A percentile compares a stretch with the other conserved stretches of the same genome.
These are phyloP conservation scores for Choanephora cucurbitarum DNA, from an alignment of 371 early-diverging fungal species.

Conservation along the genomic window DNA sequence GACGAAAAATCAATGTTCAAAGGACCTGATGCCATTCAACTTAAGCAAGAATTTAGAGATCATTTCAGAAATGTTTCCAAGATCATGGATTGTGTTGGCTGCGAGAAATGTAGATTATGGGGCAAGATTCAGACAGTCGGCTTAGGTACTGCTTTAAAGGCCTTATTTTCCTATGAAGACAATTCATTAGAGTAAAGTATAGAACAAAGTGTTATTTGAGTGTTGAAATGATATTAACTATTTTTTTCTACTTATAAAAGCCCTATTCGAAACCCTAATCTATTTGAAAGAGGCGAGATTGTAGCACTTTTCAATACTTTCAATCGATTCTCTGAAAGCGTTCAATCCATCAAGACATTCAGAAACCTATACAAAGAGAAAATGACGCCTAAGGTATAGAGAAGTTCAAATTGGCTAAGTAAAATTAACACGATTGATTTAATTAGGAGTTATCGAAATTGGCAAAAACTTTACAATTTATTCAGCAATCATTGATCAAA, in stretches of 20 bases:
- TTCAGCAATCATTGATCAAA: slow-evolving; percentile 1
- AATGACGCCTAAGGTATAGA: slow-evolving; percentile 16
- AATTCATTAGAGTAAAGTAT: slow-evolving; percentile 55
- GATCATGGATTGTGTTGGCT: slow-evolving; percentile 98
- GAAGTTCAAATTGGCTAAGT: background rate
- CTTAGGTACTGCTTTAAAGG: slow-evolving; percentile 92
- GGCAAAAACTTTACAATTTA: slow-evolving; percentile 1
- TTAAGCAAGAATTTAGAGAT: slow-evolving; percentile 84
- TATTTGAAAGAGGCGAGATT: slow-evolving; percentile 83
- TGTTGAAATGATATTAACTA: background rate
- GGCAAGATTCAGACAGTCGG: slow-evolving; percentile 89
- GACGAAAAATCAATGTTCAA: slow-evolving; percentile 86
- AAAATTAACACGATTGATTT: background rate
- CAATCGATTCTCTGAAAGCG: slow-evolving; percentile 80
- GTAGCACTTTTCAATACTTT: slow-evolving; percentile 93
- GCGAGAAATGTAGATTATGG: slow-evolving; percentile 98
- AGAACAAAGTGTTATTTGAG: too few relatives aligned
- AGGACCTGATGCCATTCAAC: slow-evolving; percentile 48
- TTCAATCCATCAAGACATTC: slow-evolving; percentile 71
- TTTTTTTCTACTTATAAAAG: slow-evolving; percentile 35
- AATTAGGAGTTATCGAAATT: background rate
- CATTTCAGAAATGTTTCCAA: slow-evolving; percentile 94
- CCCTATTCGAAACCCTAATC: slow-evolving; percentile 49
- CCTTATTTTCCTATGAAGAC: slow-evolving; percentile 89
- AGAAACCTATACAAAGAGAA: slow-evolving; percentile 68